Percentiles rank a stretch among this genome's conserved stretches.
These are phyloP conservation scores for Lolium rigidum DNA, from an alignment of 176 grass and related monocot genomes.

Conservation along the genomic window DNA sequence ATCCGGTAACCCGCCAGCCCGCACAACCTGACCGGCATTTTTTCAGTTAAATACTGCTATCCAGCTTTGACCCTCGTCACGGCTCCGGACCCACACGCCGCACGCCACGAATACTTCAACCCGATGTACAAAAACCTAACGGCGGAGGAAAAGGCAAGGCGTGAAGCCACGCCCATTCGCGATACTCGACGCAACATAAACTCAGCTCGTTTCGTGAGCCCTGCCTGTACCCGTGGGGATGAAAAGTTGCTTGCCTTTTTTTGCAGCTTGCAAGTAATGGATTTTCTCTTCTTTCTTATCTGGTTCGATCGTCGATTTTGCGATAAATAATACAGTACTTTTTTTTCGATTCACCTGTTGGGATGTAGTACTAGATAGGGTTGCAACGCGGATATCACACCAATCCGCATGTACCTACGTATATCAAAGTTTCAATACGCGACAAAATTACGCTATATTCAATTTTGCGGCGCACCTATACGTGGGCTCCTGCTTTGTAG, in stretches of 20 bases:
- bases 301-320: too few relatives aligned
- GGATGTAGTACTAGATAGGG: too few relatives aligned
- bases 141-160: neutral
- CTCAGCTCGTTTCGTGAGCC: neutral
- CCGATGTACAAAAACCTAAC: neutral
- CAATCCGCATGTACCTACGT: too few relatives aligned
- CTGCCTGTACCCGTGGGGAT: too few relatives aligned
- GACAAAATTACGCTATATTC: too few relatives aligned
- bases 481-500: too few relatives aligned
- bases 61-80: conserved; percentile 32
- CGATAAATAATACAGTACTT: too few relatives aligned
- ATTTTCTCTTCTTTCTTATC: too few relatives aligned
- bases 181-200: neutral
- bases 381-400: too few relatives aligned
- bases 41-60: conserved; percentile 36
- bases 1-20: neutral
- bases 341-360: too few relatives aligned
- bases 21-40: neutral
- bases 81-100: conserved; percentile 21
- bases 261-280: neutral
- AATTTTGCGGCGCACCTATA: too few relatives aligned
- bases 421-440: too few relatives aligned
- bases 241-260: conserved; percentile 35
- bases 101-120: neutral
- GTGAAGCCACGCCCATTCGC: conserved; percentile 4